phyloP scores from a whole-genome alignment of 179 eudicot genomes.

The Heliamphora pulchella region DNA sequence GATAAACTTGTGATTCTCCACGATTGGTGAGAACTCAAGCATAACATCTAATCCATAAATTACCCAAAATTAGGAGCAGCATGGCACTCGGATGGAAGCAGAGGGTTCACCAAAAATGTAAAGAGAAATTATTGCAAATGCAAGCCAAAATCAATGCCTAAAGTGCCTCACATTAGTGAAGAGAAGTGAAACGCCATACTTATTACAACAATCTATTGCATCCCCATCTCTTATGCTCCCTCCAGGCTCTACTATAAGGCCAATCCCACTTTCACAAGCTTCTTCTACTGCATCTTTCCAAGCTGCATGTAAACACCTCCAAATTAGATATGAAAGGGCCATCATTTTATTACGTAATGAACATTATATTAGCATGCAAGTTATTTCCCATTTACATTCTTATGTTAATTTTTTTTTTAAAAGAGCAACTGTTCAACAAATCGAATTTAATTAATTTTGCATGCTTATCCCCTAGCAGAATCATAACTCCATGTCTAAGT shows the following conservation, averaged over 20 bases:
- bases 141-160: constrained; percentile 44
- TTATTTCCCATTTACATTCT: background rate
- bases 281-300: constrained; percentile 98
- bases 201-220: constrained; percentile 81
- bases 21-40: too few relatives aligned
- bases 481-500: background rate
- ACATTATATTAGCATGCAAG: background rate
- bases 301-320: constrained; percentile 31
- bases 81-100: background rate
- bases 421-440: background rate
- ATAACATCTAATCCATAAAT: too few relatives aligned
- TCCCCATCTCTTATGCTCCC: constrained; percentile 86
- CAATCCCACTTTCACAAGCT: constrained; percentile 75
- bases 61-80: background rate
- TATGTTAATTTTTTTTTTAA: too few relatives aligned
- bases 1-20: too few relatives aligned
- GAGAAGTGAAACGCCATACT: constrained; percentile 74
- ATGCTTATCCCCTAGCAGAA: background rate
- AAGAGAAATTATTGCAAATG: background rate
- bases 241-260: constrained; percentile 85
- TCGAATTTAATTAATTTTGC: background rate
- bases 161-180: constrained; percentile 87
- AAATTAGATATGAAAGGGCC: background rate
- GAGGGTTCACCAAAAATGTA: background rate
- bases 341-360: background rate